Conservation (phyloP, 495 filamentous ascomycete species). For the Neurospora sp. region DNA sequence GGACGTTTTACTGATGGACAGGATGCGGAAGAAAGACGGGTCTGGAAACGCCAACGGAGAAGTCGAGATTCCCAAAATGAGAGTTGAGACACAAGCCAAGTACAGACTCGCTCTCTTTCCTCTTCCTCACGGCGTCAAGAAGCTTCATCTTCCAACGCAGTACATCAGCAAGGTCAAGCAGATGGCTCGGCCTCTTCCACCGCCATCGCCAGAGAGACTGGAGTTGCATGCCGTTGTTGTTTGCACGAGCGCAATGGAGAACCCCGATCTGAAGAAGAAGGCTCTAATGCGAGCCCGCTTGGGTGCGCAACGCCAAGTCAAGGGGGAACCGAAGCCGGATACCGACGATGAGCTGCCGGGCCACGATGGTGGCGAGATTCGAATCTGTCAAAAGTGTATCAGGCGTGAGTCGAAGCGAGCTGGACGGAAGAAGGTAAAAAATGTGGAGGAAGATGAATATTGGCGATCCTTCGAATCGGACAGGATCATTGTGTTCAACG, state of each 20-base stretch:
- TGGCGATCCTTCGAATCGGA: constrained; percentile 70
- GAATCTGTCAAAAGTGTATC: constrained; percentile 77
- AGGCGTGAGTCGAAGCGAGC: constrained; percentile 79
- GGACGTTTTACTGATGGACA: background rate
- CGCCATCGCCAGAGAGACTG: constrained; percentile 57
- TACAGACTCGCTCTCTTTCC: constrained; percentile 66
- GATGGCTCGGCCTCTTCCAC: constrained; percentile 53
- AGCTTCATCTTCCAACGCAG: constrained; percentile 73
- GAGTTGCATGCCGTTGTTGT: constrained; percentile 75
- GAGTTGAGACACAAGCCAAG: constrained; percentile 90
- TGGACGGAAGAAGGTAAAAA: constrained; percentile 78
- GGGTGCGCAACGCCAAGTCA: constrained; percentile 5
- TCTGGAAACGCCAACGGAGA: background rate
- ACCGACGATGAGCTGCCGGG: constrained; percentile 54
- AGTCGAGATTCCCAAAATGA: constrained; percentile 50
- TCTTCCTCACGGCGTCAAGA: constrained; percentile 62
- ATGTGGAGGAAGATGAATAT: constrained; percentile 70
- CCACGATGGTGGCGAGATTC: constrained; percentile 75
- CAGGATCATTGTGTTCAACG: constrained; percentile 88
- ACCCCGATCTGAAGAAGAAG: constrained; percentile 47
- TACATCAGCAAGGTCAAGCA: constrained; percentile 89
- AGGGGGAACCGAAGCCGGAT: constrained; percentile 11
- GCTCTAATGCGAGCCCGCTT: constrained; percentile 57
- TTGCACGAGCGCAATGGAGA: constrained; percentile 87
- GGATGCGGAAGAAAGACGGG: background rate